Conservation (phyloP, 2,329 filamentous ascomycete genomes). For the Cladorrhinum sp. region DNA sequence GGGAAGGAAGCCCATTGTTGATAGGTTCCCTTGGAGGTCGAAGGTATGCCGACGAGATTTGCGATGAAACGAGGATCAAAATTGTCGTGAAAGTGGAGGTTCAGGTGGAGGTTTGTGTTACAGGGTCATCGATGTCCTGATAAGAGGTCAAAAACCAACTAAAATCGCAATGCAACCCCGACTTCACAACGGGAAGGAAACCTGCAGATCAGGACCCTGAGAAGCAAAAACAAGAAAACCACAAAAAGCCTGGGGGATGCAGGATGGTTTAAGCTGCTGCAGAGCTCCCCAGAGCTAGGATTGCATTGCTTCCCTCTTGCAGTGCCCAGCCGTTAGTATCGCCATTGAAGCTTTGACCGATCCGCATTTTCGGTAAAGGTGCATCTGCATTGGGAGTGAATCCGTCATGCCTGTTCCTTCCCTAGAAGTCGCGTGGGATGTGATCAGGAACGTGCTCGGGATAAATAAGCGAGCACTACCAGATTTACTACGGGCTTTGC, state of each 20-base stretch:
- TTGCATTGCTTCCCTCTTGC: neutral
- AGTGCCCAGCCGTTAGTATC: neutral
- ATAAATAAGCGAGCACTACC: neutral
- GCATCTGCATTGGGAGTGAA: neutral
- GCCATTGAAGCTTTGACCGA: neutral
- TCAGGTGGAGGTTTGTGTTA: neutral
- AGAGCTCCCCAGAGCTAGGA: neutral
- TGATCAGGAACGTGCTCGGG: neutral
- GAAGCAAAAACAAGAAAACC: neutral
- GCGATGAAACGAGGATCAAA: neutral
- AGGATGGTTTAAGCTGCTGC: neutral
- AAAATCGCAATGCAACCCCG: neutral
- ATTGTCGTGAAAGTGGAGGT: neutral
- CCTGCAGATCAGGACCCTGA: neutral
- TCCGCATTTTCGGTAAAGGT: neutral
- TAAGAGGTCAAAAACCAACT: neutral
- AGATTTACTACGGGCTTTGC: neutral
- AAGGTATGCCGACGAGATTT: neutral
- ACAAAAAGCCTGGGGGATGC: neutral
- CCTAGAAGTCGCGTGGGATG: neutral
- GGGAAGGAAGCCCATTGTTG: neutral
- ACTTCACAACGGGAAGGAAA: neutral
- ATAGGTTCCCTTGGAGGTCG: neutral
- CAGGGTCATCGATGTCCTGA: neutral
- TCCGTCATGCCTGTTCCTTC: neutral